These are phyloP conservation scores for Kodamaea ohmeri DNA, from an alignment of 1,139 yeast species.

Conservation along the genomic window DNA sequence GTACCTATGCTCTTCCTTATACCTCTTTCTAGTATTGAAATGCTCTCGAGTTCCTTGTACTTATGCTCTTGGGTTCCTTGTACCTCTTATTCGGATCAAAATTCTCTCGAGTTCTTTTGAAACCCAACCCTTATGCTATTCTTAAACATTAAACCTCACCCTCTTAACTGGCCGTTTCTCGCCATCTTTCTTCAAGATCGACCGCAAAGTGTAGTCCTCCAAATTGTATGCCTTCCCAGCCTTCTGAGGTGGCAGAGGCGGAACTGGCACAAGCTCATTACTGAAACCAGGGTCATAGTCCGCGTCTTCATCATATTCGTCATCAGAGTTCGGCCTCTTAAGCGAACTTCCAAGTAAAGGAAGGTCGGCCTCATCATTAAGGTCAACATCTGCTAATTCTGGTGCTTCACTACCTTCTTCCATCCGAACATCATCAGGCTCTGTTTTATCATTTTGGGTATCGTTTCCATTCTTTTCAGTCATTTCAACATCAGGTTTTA, in stretches of 20 bases:
- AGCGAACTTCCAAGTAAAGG: background rate
- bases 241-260: conserved; percentile 11
- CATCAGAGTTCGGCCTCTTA: conserved; percentile 6
- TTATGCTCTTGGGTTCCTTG: no score
- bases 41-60: no score
- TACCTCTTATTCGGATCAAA: no score
- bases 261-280: conserved; percentile 9
- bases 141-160: conserved; percentile 27
- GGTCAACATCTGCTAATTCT: background rate
- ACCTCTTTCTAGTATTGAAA: no score
- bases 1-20: no score
- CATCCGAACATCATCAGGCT: background rate
- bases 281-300: conserved; percentile 10
- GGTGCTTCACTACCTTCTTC: no score
- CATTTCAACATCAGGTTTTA: background rate
- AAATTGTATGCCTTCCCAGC: conserved; percentile 6
- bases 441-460: background rate
- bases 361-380: background rate
- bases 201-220: conserved; percentile 12
- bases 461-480: background rate
- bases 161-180: conserved; percentile 20
- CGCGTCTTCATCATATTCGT: conserved; percentile 12
- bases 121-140: background rate
- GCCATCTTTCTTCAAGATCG: conserved; percentile 19
- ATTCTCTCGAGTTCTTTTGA: no score